Conservation (phyloP, 306 rosid genomes). For the Prunus persica region DNA sequence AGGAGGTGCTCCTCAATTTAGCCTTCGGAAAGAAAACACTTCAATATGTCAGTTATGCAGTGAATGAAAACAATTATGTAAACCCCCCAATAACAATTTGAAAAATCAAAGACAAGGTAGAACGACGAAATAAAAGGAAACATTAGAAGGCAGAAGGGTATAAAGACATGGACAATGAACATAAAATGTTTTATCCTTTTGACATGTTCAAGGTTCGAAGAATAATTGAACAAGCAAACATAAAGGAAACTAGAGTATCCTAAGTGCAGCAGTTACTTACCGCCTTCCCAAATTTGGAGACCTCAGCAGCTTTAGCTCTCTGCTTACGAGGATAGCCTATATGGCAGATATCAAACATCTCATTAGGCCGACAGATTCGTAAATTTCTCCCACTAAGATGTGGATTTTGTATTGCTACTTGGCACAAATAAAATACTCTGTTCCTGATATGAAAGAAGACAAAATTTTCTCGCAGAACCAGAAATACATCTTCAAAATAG, state of each 20-base stretch:
- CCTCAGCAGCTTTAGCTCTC: slow-evolving; percentile 52
- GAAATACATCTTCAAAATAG: background rate
- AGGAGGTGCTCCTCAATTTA: slow-evolving; percentile 68
- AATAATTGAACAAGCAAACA: background rate
- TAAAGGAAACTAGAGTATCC: slow-evolving; percentile 2
- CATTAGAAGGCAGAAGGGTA: background rate
- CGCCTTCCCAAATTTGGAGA: slow-evolving; percentile 52
- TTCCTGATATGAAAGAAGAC: background rate
- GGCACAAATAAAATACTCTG: background rate
- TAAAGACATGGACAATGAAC: background rate
- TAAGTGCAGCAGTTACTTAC: slow-evolving; percentile 37
- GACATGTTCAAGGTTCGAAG: background rate
- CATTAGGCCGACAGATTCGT: background rate
- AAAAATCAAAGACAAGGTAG: background rate
- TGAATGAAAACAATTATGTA: background rate
- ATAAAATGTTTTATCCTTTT: background rate
- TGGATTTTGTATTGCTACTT: background rate
- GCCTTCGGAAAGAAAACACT: slow-evolving; percentile 40
- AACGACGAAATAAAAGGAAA: background rate
- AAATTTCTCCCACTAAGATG: background rate
- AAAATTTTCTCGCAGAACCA: background rate
- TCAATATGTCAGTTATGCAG: background rate
- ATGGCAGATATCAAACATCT: slow-evolving; percentile 15
- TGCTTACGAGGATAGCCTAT: slow-evolving; percentile 57
- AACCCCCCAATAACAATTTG: background rate